Evolutionary conservation across 768 basidiomycete genomes (phyloP).

Genomic region (Rhizopogon rudus): DNA sequence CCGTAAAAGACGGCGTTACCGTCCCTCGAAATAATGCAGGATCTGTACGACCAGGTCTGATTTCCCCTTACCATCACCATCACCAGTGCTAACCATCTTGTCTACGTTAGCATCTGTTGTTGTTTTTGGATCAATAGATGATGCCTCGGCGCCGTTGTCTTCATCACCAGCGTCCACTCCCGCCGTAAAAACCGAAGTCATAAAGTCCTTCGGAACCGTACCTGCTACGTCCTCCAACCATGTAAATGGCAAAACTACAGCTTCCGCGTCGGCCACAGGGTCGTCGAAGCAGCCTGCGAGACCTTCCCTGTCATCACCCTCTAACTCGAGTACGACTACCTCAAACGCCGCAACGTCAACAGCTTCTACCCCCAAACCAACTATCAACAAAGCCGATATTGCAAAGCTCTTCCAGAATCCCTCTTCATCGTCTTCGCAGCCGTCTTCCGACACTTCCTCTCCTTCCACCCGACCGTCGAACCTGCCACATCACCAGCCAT

Average conservation of each 20-base stretch:
- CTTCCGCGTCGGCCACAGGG: conserved; percentile 20
- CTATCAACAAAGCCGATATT: no score
- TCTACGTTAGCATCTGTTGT: conserved; percentile 56
- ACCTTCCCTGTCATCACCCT: conserved; percentile 5
- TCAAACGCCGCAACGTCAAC: conserved; percentile 25
- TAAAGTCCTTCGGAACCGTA: conserved; percentile 82
- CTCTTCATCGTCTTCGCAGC: no score
- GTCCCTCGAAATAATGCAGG: conserved; percentile 60
- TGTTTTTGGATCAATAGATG: conserved; percentile 83
- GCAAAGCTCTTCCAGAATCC: no score
- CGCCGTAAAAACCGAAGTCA: conserved; percentile 60
- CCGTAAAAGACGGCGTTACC: conserved; percentile 77
- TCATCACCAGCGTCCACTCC: conserved; percentile 73
- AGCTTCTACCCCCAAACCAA: no score
- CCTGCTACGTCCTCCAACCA: conserved; percentile 47
- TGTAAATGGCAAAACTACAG: conserved; percentile 58
- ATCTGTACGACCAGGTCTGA: conserved; percentile 63
- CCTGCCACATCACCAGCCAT: no score
- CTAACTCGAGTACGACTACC: conserved; percentile 24
- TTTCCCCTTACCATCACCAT: neutral
- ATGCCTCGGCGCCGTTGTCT: conserved; percentile 68
- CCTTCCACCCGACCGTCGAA: no score
- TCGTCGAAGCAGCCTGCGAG: no score
- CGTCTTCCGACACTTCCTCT: no score
- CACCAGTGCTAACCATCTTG: conserved; percentile 4